These are phyloP conservation scores for Penicillium tannophilum DNA, from an alignment of 495 filamentous ascomycete genomes.

Conservation along the genomic window DNA sequence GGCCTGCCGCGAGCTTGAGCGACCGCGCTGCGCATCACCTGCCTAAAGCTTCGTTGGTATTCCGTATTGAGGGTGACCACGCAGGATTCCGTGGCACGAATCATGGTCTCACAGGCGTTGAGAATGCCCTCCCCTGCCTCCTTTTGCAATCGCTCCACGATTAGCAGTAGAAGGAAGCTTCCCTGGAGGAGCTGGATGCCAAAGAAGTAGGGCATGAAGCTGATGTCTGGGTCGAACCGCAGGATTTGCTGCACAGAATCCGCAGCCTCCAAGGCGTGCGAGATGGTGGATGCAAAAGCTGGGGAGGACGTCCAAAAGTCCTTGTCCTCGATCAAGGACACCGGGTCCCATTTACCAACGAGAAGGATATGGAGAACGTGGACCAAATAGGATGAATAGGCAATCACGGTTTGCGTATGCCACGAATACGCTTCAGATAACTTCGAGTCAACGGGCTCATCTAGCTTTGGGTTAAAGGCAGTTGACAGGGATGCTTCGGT, in stretches of 20 bases:
- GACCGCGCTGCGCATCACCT: slow-evolving; percentile 80
- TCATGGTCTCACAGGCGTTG: slow-evolving; percentile 83
- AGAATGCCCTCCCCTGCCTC: slow-evolving; percentile 79
- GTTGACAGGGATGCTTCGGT: slow-evolving; percentile 30
- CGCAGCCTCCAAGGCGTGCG: slow-evolving; percentile 76
- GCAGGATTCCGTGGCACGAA: slow-evolving; percentile 82
- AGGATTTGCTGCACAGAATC: slow-evolving; percentile 81
- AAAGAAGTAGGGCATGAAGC: slow-evolving; percentile 91
- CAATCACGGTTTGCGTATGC: slow-evolving; percentile 83
- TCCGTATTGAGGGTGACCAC: slow-evolving; percentile 84
- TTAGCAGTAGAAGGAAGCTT: slow-evolving; percentile 77
- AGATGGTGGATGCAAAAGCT: slow-evolving; percentile 77
- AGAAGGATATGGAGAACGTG: slow-evolving; percentile 83
- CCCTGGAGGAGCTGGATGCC: slow-evolving; percentile 84
- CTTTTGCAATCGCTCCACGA: slow-evolving; percentile 79
- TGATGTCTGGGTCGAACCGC: slow-evolving; percentile 81
- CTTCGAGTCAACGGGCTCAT: slow-evolving; percentile 47
- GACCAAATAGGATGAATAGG: slow-evolving; percentile 87
- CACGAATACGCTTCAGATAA: slow-evolving; percentile 57
- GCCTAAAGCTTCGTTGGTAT: slow-evolving; percentile 83
- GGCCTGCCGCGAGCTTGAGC: slow-evolving; percentile 74
- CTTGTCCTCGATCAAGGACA: slow-evolving; percentile 82
- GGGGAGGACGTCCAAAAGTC: slow-evolving; percentile 87
- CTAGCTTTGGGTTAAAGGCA: slow-evolving; percentile 27
- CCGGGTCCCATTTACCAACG: slow-evolving; percentile 86